Conservation (phyloP, 2,329 filamentous ascomycete species). For the Phialophora verrucosa region DNA sequence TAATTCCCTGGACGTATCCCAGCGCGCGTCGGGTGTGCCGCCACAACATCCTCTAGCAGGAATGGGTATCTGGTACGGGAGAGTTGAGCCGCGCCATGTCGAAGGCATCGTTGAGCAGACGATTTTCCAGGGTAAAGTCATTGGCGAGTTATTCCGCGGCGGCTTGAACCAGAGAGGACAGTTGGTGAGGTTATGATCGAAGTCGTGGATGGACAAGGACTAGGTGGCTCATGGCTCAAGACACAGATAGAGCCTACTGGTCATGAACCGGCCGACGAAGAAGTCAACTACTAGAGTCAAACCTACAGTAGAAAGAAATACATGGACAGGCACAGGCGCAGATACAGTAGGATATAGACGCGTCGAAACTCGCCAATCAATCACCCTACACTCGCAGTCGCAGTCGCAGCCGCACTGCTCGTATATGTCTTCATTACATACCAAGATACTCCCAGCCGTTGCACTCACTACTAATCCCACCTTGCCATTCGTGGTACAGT, state of each 20-base stretch:
- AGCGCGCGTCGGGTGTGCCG: constrained; percentile 6
- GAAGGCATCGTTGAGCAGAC: constrained; percentile 88
- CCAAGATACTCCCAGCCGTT: too few relatives aligned
- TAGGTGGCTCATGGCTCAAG: neutral
- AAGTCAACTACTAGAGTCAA: neutral
- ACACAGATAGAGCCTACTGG: neutral
- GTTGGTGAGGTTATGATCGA: constrained; percentile 7
- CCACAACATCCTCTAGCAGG: constrained; percentile 36
- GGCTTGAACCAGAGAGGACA: constrained; percentile 4
- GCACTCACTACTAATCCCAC: too few relatives aligned
- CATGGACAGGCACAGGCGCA: neutral
- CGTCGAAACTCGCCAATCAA: neutral
- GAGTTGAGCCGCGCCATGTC: constrained; percentile 82
- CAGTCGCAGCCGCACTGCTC: too few relatives aligned
- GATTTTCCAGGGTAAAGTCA: constrained; percentile 83
- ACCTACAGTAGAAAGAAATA: too few relatives aligned
- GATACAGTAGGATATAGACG: neutral
- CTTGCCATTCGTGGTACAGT: too few relatives aligned
- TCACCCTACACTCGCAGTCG: neutral
- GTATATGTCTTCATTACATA: too few relatives aligned
- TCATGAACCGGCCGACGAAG: neutral
- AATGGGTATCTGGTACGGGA: constrained; percentile 79
- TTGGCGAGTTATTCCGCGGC: constrained; percentile 79
- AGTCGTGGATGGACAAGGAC: neutral
- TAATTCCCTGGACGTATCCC: constrained; percentile 5